Evolutionary conservation across 1,284 basidiomycete species (phyloP).

Genomic region (Heterobasidion irregulare): DNA sequence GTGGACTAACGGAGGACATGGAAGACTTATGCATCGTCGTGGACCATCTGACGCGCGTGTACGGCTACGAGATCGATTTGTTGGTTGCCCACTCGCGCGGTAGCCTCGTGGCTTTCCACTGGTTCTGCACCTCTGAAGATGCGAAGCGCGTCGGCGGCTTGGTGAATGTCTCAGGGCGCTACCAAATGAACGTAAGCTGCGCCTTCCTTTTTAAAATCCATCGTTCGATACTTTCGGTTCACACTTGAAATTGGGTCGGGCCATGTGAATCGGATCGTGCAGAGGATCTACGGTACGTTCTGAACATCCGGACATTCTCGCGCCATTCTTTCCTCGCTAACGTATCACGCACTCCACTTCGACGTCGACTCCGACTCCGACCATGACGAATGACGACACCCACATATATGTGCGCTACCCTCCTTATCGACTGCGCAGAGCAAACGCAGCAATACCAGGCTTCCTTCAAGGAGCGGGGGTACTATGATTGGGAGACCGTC

Average conservation of each 20-base stretch:
- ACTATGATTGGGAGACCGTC: conserved; percentile 45
- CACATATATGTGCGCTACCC: too few relatives aligned
- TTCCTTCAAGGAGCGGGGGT: conserved; percentile 44
- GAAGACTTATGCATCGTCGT: conserved; percentile 59
- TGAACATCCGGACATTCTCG: not conserved
- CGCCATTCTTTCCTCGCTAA: too few relatives aligned
- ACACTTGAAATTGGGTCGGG: not conserved
- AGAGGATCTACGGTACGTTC: conserved; percentile 13
- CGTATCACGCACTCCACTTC: too few relatives aligned
- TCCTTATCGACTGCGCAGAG: conserved; percentile 5
- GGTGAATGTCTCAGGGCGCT: conserved; percentile 67
- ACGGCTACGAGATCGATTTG: conserved; percentile 59
- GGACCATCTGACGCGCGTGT: conserved; percentile 43
- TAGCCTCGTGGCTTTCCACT: conserved; percentile 52
- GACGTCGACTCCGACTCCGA: too few relatives aligned
- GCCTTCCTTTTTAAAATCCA: too few relatives aligned
- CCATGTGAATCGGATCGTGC: conserved; percentile 2
- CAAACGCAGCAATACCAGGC: conserved; percentile 24
- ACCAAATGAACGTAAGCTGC: conserved; percentile 59
- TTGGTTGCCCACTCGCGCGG: conserved; percentile 72
- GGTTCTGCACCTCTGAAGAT: conserved; percentile 54
- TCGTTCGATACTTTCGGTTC: conserved; percentile 7
- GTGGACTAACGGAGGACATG: conserved; percentile 48
- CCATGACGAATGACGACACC: too few relatives aligned
- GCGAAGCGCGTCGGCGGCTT: conserved; percentile 46